Conservation (phyloP, 1,139 yeast genomes). For the Casaregolazyma suthepensis region DNA sequence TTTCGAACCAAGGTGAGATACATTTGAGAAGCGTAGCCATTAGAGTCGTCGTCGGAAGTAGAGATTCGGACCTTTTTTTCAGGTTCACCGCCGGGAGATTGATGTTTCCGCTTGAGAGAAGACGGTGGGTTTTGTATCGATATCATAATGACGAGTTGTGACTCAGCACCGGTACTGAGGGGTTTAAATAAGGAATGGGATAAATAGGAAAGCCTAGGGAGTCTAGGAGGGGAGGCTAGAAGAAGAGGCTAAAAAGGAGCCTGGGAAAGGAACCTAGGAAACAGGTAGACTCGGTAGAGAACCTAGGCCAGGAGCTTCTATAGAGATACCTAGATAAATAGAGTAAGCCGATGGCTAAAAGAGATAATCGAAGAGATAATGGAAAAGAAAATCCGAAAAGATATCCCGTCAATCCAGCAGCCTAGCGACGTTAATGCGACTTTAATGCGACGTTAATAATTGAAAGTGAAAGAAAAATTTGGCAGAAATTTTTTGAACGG, state of each 20-base stretch:
- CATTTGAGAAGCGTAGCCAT: slow-evolving; percentile 29
- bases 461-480: background rate
- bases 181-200: background rate
- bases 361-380: no score
- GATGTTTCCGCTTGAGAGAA: slow-evolving; percentile 5
- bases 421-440: no score
- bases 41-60: background rate
- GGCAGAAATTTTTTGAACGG: background rate
- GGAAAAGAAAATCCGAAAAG: no score
- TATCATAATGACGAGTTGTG: slow-evolving; percentile 1
- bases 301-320: no score
- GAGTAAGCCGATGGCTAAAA: no score
- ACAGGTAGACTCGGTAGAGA: no score
- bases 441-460: no score
- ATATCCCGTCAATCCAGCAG: background rate
- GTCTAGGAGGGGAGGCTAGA: no score
- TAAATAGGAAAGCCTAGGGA: no score
- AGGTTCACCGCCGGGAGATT: background rate
- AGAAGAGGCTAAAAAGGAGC: background rate
- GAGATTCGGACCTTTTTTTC: slow-evolving; percentile 2
- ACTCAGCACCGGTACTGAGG: background rate
- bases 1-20: slow-evolving; percentile 58
- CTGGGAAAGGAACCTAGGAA: no score
- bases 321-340: no score
- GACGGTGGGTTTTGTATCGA: slow-evolving; percentile 7